Percentiles rank a stretch among this genome's conserved stretches.
phyloP scores from a whole-genome alignment of 2,329 filamentous ascomycete species.

The Neofusicoccum ribis region DNA sequence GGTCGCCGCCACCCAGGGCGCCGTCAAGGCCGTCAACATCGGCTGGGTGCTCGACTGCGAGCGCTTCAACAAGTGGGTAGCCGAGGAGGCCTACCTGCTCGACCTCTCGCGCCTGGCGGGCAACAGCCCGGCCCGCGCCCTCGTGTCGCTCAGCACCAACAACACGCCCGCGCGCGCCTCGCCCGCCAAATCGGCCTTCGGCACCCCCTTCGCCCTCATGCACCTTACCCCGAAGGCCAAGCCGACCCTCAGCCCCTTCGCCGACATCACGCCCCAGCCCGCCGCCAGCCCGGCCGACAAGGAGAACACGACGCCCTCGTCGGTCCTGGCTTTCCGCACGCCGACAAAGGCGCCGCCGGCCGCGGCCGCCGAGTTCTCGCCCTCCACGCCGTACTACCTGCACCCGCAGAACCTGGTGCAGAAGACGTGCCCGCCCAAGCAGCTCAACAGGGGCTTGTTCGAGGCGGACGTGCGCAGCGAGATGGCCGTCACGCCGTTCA shows the following conservation, averaged over 20 bases:
- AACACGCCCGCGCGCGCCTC: constrained; percentile 27
- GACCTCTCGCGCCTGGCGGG: constrained; percentile 24
- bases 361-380: constrained; percentile 30
- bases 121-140: constrained; percentile 24
- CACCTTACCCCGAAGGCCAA: constrained; percentile 26
- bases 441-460: constrained; percentile 27
- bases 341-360: constrained; percentile 30
- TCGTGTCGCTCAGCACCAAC: constrained; percentile 17
- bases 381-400: constrained; percentile 48
- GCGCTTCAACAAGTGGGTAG: constrained; percentile 34
- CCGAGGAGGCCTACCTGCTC: constrained; percentile 35
- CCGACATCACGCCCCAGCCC: not conserved
- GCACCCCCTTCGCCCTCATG: constrained; percentile 23
- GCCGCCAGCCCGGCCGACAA: constrained; percentile 10
- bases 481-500: constrained; percentile 23
- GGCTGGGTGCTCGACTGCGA: constrained; percentile 76
- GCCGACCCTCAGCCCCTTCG: constrained; percentile 25
- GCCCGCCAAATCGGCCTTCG: constrained; percentile 28
- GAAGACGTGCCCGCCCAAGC: constrained; percentile 57
- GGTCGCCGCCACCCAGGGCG: constrained; percentile 68
- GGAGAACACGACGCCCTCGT: constrained; percentile 18
- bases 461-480: not conserved
- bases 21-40: constrained; percentile 75
- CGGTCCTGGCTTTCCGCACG: constrained; percentile 22
- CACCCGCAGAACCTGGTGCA: constrained; percentile 48